Percentiles rank a stretch among this genome's conserved stretches.
Evolutionary conservation across 345 rosid species (phyloP).

Genomic region (Eucalyptus curtisii): DNA sequence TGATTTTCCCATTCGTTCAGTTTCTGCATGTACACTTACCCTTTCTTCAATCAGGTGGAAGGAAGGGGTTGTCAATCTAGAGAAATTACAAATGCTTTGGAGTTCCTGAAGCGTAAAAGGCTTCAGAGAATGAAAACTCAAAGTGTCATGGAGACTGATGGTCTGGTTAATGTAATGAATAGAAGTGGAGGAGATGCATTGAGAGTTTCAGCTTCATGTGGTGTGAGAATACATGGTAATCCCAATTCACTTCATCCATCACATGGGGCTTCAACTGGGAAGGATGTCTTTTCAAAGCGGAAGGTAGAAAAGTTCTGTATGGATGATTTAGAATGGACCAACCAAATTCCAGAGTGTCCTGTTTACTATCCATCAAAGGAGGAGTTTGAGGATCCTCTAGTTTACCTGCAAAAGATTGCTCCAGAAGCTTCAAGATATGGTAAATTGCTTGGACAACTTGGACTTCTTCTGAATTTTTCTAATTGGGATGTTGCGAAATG

Average conservation of each 20-base stretch:
- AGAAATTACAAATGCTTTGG: constrained; percentile 63
- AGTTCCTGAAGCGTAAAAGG: constrained; percentile 75
- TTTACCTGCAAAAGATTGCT: constrained; percentile 80
- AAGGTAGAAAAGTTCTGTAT: constrained; percentile 68
- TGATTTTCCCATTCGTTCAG: background rate
- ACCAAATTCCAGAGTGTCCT: constrained; percentile 87
- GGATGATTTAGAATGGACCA: constrained; percentile 78
- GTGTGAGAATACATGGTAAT: constrained; percentile 54
- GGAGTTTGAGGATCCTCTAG: constrained; percentile 95
- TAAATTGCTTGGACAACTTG: constrained; percentile 3
- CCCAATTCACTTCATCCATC: constrained; percentile 16
- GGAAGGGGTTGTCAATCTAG: constrained; percentile 68
- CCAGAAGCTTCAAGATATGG: constrained; percentile 96
- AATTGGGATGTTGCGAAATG: background rate
- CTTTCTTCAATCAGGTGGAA: constrained; percentile 63
- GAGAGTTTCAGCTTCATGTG: constrained; percentile 70
- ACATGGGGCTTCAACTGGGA: constrained; percentile 25
- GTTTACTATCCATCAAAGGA: constrained; percentile 87
- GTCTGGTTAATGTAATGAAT: constrained; percentile 31
- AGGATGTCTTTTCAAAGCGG: constrained; percentile 36
- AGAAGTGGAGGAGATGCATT: constrained; percentile 89
- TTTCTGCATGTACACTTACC: background rate
- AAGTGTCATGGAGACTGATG: constrained; percentile 19
- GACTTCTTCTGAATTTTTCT: background rate
- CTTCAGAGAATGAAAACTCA: constrained; percentile 65